Percentiles rank a stretch among this genome's conserved stretches.
These are phyloP conservation scores for Citrus hindsii DNA, from an alignment of 345 rosid genomes.

Conservation along the genomic window DNA sequence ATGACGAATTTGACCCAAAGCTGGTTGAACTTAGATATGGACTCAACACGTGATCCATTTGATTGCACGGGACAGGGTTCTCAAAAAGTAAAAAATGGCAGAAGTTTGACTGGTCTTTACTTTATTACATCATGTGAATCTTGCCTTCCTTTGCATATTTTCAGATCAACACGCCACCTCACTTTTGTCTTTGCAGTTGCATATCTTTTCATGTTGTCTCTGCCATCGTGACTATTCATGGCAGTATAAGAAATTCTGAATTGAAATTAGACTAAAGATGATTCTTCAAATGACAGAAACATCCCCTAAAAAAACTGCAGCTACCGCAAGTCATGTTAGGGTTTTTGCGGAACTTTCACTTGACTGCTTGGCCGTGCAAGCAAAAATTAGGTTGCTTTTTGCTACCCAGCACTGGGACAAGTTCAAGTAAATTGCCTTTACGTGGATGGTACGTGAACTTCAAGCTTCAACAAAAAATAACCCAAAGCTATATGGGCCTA, in stretches of 20 bases:
- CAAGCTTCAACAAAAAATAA: constrained; percentile 14
- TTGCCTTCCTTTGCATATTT: not conserved
- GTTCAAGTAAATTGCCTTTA: constrained; percentile 27
- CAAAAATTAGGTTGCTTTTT: constrained; percentile 35
- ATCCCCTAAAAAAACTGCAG: constrained; percentile 15
- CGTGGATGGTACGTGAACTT: constrained; percentile 51
- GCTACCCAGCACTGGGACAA: constrained; percentile 36
- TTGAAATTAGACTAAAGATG: not conserved
- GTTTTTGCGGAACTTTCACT: constrained; percentile 17
- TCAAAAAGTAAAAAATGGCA: constrained; percentile 5
- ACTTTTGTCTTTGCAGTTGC: constrained; percentile 4
- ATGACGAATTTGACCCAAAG: not conserved
- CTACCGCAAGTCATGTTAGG: not conserved
- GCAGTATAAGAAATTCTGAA: not conserved
- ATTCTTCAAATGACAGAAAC: constrained; percentile 30
- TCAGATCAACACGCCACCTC: constrained; percentile 31
- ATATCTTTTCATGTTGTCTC: not conserved
- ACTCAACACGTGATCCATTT: not conserved
- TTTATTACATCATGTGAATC: constrained; percentile 17
- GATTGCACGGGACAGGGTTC: constrained; percentile 15
- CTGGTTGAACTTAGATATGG: not conserved
- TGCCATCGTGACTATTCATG: constrained; percentile 17
- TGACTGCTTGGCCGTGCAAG: constrained; percentile 39
- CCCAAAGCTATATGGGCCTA: not conserved
- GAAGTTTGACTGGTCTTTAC: constrained; percentile 31